Percentiles rank a stretch among this genome's conserved stretches.
Evolutionary conservation across 257 asterid species (phyloP).

Genomic region (Solanum pimpinellifolium): DNA sequence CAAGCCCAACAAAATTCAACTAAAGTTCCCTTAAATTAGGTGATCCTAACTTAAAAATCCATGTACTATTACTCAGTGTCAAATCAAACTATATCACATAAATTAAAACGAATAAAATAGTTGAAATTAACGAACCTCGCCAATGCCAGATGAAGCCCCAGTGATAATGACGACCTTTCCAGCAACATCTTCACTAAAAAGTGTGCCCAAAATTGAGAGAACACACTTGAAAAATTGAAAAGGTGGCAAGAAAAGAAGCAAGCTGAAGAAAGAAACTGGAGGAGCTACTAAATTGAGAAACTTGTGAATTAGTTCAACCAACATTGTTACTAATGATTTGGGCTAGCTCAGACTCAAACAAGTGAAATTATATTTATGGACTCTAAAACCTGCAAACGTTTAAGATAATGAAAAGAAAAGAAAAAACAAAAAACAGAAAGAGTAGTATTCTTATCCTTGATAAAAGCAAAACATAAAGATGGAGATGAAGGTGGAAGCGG

Average conservation of each 20-base stretch:
- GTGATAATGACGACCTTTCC: constrained; percentile 64
- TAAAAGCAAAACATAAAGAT: not conserved
- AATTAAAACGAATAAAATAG: not conserved
- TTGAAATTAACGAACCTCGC: constrained; percentile 34
- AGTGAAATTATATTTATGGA: not conserved
- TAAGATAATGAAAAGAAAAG: not conserved
- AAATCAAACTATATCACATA: not conserved
- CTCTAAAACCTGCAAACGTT: not conserved
- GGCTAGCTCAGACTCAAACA: too few species aligned
- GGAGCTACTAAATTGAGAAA: constrained; percentile 33
- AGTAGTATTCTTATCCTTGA: not conserved
- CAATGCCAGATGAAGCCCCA: constrained; percentile 77
- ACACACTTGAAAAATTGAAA: constrained; percentile 27
- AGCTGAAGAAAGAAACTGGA: constrained; percentile 15
- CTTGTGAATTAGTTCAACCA: constrained; percentile 26
- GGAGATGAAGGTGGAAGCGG: not conserved
- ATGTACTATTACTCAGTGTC: not conserved
- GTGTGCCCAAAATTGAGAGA: constrained; percentile 18
- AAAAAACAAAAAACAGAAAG: not conserved
- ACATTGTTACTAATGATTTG: not conserved
- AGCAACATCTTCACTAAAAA: constrained; percentile 37
- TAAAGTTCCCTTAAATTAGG: not conserved
- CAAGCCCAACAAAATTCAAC: too few species aligned
- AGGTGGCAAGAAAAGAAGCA: constrained; percentile 21
- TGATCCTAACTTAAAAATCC: not conserved